Percentiles rank a stretch among this genome's conserved stretches.
phyloP scores from a whole-genome alignment of 1,284 basidiomycete genomes.

The Peniophora sp. region DNA sequence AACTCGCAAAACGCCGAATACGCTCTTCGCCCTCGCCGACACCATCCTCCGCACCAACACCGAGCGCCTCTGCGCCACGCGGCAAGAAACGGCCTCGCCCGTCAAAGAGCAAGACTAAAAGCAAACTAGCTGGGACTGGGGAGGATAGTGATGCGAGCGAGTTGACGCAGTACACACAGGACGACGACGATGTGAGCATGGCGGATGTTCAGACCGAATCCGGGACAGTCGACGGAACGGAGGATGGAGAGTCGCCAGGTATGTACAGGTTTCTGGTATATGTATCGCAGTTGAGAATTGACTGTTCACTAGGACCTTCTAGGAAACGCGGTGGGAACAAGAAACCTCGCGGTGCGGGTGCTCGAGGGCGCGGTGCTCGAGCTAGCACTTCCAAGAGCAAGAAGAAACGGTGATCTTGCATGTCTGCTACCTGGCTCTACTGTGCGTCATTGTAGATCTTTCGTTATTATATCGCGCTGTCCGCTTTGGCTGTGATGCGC shows the following conservation, averaged over 20 bases:
- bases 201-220: constrained; percentile 38
- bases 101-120: constrained; percentile 32
- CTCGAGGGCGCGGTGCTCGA: no score
- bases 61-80: constrained; percentile 22
- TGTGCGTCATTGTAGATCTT: no score
- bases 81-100: constrained; percentile 18
- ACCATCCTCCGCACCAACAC: constrained; percentile 44
- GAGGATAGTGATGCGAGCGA: constrained; percentile 78
- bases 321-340: no score
- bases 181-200: constrained; percentile 32
- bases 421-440: no score
- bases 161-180: constrained; percentile 70
- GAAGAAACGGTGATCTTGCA: no score
- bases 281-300: no score
- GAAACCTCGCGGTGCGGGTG: no score
- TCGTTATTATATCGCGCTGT: no score
- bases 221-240: constrained; percentile 57
- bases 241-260: constrained; percentile 35
- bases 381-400: no score
- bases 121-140: constrained; percentile 60
- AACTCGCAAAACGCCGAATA: constrained; percentile 55
- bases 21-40: constrained; percentile 44
- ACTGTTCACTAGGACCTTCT: no score
- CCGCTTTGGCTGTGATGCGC: no score
- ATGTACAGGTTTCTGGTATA: not conserved